Conservation (phyloP, 1,284 basidiomycete genomes). For the Trichosporon sp. region DNA sequence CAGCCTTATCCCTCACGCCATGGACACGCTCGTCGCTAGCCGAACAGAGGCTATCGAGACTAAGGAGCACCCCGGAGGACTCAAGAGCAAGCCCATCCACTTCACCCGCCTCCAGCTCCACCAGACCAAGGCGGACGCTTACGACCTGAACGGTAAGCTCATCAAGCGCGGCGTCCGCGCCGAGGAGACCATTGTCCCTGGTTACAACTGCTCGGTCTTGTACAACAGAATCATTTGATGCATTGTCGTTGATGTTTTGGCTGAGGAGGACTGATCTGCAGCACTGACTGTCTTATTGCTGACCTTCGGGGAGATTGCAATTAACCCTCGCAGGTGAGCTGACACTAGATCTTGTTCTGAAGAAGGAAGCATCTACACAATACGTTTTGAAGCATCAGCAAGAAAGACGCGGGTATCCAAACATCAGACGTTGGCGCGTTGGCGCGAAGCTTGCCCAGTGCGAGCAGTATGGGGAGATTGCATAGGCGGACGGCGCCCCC, state of each 20-base stretch:
- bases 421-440: too few species aligned
- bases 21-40: constrained; percentile 44
- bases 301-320: too few species aligned
- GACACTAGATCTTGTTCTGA: too few species aligned
- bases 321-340: too few species aligned
- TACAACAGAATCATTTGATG: constrained; percentile 61
- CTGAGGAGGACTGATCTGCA: too few species aligned
- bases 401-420: too few species aligned
- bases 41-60: constrained; percentile 55
- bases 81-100: constrained; percentile 44
- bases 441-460: too few species aligned
- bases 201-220: constrained; percentile 58
- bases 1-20: constrained; percentile 50
- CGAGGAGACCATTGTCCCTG: constrained; percentile 60
- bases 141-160: constrained; percentile 60
- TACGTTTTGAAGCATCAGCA: too few species aligned
- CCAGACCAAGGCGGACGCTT: constrained; percentile 51
- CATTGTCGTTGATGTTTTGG: neutral
- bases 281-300: too few species aligned
- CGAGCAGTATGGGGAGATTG: too few species aligned
- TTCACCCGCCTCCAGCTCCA: constrained; percentile 49
- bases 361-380: too few species aligned
- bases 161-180: constrained; percentile 63
- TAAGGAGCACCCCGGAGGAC: constrained; percentile 13
- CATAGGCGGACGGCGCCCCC: too few species aligned